Evolutionary conservation across 1,284 basidiomycete genomes (phyloP).

Genomic region (Lignosus rhinocerotis): DNA sequence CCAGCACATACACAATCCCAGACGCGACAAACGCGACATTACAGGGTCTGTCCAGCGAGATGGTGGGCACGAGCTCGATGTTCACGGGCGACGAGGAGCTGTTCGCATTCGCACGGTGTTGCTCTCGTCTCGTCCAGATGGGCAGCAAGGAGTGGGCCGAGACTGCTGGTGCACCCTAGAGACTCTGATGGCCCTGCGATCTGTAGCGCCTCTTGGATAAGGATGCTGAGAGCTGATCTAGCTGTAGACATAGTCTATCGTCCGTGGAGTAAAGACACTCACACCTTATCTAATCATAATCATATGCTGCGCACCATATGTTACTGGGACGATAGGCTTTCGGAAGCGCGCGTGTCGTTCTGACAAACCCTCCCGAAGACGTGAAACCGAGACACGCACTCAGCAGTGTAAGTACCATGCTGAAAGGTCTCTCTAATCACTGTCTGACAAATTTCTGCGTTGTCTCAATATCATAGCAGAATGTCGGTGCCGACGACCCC

Average conservation of each 20-base stretch:
- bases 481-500: neutral
- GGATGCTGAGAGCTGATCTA: neutral
- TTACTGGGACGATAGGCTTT: too few species aligned
- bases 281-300: neutral
- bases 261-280: neutral
- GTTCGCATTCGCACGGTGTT: slow-evolving; percentile 93
- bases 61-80: slow-evolving; percentile 81
- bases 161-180: slow-evolving; percentile 43
- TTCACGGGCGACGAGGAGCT: slow-evolving; percentile 94
- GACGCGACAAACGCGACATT: slow-evolving; percentile 1
- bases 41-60: slow-evolving; percentile 76
- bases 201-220: neutral
- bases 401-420: too few species aligned
- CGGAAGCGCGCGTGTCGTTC: too few species aligned
- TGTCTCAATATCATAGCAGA: slow-evolving; percentile 2
- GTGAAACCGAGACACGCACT: too few species aligned
- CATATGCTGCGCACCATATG: neutral
- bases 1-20: neutral
- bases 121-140: slow-evolving; percentile 90
- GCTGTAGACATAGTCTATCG: neutral
- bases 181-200: neutral
- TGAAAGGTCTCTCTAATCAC: neutral
- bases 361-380: too few species aligned
- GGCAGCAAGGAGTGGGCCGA: slow-evolving; percentile 85
- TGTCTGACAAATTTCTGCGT: neutral